These are phyloP conservation scores for Catunica adiposa DNA, from an alignment of 2,329 filamentous ascomycete species.

Conservation along the genomic window DNA sequence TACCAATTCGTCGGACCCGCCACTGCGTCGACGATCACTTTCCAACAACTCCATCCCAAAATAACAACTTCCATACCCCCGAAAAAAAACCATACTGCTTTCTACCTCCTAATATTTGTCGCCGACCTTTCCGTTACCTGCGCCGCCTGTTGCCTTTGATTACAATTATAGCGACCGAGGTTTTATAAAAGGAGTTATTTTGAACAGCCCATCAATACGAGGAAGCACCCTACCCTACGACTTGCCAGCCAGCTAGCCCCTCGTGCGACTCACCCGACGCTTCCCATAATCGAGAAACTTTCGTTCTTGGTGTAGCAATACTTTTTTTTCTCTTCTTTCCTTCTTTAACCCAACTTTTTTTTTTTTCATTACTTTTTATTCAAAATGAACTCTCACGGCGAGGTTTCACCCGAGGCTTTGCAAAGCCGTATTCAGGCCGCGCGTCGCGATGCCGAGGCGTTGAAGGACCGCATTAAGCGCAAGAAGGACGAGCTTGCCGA, in stretches of 20 bases:
- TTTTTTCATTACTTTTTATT: neutral
- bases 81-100: neutral
- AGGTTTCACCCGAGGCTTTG: constrained; percentile 61
- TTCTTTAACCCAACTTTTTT: neutral
- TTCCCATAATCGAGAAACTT: neutral
- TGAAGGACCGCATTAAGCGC: constrained; percentile 98
- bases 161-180: too few species aligned
- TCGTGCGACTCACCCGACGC: too few species aligned
- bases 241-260: too few species aligned
- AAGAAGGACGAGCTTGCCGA: constrained; percentile 99
- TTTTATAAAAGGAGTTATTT: too few species aligned
- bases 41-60: neutral
- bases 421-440: constrained; percentile 86
- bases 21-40: neutral
- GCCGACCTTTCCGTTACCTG: too few species aligned
- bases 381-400: constrained; percentile 43
- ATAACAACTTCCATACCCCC: neutral
- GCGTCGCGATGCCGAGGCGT: constrained; percentile 88
- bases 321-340: neutral
- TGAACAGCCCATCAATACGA: too few species aligned
- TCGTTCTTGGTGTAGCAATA: neutral
- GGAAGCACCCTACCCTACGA: too few species aligned
- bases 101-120: neutral
- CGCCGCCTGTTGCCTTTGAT: too few species aligned
- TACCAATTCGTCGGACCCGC: neutral